Evolutionary conservation across 2,329 filamentous ascomycete genomes (phyloP).

Genomic region (Tolypocladium tropicale): DNA sequence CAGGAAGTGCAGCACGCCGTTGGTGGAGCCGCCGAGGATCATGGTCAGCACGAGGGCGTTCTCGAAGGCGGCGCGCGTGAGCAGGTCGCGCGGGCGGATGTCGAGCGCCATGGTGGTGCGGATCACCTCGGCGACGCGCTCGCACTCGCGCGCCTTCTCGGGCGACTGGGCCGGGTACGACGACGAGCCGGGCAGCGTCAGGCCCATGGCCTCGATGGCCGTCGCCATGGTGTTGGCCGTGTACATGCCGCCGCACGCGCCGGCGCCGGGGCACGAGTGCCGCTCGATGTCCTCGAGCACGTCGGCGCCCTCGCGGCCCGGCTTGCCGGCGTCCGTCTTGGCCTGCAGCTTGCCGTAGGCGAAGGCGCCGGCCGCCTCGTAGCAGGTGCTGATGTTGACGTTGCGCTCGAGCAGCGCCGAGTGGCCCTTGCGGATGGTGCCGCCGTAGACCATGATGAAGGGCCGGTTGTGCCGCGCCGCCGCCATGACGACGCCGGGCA

Average conservation of each 20-base stretch:
- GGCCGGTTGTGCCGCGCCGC: conserved; percentile 86
- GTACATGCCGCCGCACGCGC: conserved; percentile 77
- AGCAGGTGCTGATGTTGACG: conserved; percentile 83
- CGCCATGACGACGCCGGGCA: conserved; percentile 87
- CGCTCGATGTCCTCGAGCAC: conserved; percentile 76
- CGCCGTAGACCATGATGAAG: conserved; percentile 91
- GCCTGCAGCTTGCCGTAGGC: conserved; percentile 68
- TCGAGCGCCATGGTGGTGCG: conserved; percentile 70
- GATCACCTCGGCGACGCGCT: conserved; percentile 70
- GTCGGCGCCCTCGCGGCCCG: conserved; percentile 60
- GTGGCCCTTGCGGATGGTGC: conserved; percentile 81
- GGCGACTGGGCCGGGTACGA: conserved; percentile 73
- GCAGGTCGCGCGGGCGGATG: conserved; percentile 68
- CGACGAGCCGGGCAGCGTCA: conserved; percentile 73
- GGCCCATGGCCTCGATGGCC: conserved; percentile 81
- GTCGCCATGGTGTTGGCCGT: conserved; percentile 90
- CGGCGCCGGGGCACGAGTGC: conserved; percentile 55
- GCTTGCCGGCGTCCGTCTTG: conserved; percentile 48
- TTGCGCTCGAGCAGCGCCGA: conserved; percentile 63
- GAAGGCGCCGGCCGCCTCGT: conserved; percentile 78
- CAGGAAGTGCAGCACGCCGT: conserved; percentile 79
- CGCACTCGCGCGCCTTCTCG: conserved; percentile 78
- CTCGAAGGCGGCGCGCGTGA: conserved; percentile 74
- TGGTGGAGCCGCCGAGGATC: conserved; percentile 84
- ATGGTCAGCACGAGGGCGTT: conserved; percentile 87